Conservation (phyloP, 441 rosid genomes). For the Brassica hybrid region DNA sequence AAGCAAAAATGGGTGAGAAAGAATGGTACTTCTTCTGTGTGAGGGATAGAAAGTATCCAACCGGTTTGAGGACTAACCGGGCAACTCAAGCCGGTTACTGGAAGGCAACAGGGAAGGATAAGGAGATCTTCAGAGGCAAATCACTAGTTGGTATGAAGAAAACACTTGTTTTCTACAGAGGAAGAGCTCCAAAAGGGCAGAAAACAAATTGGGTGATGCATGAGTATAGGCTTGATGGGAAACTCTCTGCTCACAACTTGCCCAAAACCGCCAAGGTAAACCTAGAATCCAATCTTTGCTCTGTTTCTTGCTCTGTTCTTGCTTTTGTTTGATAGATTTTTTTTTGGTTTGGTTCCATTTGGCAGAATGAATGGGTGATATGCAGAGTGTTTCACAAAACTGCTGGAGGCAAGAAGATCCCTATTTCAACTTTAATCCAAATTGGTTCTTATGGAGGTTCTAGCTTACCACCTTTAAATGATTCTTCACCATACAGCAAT, state of each 20-base stretch:
- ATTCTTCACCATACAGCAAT: slow-evolving; percentile 53
- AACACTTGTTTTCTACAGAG: slow-evolving; percentile 87
- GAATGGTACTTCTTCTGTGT: slow-evolving; percentile 96
- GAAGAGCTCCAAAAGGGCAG: slow-evolving; percentile 89
- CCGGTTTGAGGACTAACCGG: slow-evolving; percentile 84
- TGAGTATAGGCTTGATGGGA: slow-evolving; percentile 84
- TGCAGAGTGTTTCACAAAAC: slow-evolving; percentile 88
- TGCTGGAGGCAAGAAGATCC: slow-evolving; percentile 71
- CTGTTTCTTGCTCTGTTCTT: background rate
- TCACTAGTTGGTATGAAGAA: slow-evolving; percentile 94
- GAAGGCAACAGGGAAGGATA: slow-evolving; percentile 99
- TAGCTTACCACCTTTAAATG: slow-evolving; percentile 66
- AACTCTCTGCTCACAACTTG: slow-evolving; percentile 67
- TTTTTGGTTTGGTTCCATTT: slow-evolving; percentile 7
- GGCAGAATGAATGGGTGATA: slow-evolving; percentile 95
- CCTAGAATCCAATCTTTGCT: background rate
- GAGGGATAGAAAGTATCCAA: slow-evolving; percentile 90
- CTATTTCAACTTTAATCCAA: slow-evolving; percentile 57
- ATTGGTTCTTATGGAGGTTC: slow-evolving; percentile 52
- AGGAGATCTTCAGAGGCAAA: slow-evolving; percentile 77
- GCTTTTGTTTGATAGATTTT: background rate
- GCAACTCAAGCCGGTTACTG: slow-evolving; percentile 93
- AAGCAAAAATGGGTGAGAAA: slow-evolving; percentile 95
- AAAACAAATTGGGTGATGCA: slow-evolving; percentile 95
- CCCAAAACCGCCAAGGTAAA: slow-evolving; percentile 83